Base-by-base conservation (phyloP, 805 yeast genomes). In the Candida tallmaniae region DNA sequence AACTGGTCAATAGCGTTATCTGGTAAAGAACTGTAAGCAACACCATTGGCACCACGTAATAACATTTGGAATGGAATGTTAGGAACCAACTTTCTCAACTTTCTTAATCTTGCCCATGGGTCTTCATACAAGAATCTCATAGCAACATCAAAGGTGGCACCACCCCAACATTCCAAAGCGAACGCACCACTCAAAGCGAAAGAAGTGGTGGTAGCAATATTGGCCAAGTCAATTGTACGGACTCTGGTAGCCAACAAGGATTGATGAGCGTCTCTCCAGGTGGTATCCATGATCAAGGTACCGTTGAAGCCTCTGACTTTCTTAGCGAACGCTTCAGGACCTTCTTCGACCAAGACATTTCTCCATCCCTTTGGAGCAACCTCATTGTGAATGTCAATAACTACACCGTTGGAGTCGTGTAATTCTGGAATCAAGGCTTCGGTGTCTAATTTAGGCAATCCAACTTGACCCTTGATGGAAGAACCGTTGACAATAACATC, bases 231-330 rank as follows among this genome's bases (percentile, higher is more conserved):
- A 48, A 84, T 75, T 16, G 98, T 93, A 67, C 99, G 80, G 24
- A 93, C 94, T 66, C 98, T 83, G 27, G 99, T 93, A 7, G 99
- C 99, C 54, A 93, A 73, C 50, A 93, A 68, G 16, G 97, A 89
- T 73, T 93, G 99, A 67, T 93, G 98, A 23, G 98, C 98, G 65
- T 93, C 99, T 79, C 99, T 87, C 99, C 99, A 93, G 7, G 99
- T 93, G 36, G 99, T 93, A 62, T 93, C 99, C 86, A 94, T 93
- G 52, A 93, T 67, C 60, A 93, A 70, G 47, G 95, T 81, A 52
- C 98, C 98, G 35, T 85, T 68, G 65, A 78, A 80, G 12, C 67
- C 61, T 60, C 97, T 79, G 40, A 93, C 95, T 52, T 85, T 81
- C 65, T 80, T 74, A 48, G 97, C 96, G 56, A 93, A 93, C 21